Base-by-base conservation (phyloP, 176 grass and related monocot genomes). In the Ampelocalamus luodianensis region DNA sequence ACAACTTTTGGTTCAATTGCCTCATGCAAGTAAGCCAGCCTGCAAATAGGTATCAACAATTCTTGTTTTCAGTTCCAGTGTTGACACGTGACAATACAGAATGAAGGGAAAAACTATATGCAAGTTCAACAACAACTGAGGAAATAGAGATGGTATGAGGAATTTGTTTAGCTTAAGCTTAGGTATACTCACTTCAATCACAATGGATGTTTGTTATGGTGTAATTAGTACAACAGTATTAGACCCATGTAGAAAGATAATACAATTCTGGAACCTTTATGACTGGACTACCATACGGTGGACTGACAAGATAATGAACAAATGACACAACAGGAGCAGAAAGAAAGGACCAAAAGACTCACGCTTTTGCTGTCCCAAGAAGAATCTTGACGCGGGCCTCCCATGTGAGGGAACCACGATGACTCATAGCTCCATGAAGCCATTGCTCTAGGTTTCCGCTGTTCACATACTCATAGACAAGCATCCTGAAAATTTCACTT, bases 1-100 rank as follows among this genome's bases (percentile, higher is more conserved):
- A 95, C 93, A 37, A 95, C 93, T 87, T 95, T 95, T 6, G 93
- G 93, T 78, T 95, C 93, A 87, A 95, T 95, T 18, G 93, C 93
- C 88, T 95, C 93, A 6, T 95, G 93, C 81, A 95, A 87, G 86
- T 95, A 95, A 90, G 90, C 90, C 74, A 95, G 90, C 76, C 93
- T 95, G 86, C 27, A 43, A 71, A 74, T 27, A 82, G 46, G 74
- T 69, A 79, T 23, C 14, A 38, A 37, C 43, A 85, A 58, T 39
- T 63, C 10, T 72, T 81, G 3, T 32, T 68, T 72, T 85, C 11
- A 83, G 55, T 89, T 74, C 44, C 65, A 46, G 23, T 27, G 76
- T 75, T 42, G 10, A 80, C 38, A 32, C 12, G 71, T 15, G 16
- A 77, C 9, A 78, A 32, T 73, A 24, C 14, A 81, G 20, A n/a